These are phyloP conservation scores for Claviceps digitariae DNA, from an alignment of 2,329 filamentous ascomycete species.

Conservation along the genomic window DNA sequence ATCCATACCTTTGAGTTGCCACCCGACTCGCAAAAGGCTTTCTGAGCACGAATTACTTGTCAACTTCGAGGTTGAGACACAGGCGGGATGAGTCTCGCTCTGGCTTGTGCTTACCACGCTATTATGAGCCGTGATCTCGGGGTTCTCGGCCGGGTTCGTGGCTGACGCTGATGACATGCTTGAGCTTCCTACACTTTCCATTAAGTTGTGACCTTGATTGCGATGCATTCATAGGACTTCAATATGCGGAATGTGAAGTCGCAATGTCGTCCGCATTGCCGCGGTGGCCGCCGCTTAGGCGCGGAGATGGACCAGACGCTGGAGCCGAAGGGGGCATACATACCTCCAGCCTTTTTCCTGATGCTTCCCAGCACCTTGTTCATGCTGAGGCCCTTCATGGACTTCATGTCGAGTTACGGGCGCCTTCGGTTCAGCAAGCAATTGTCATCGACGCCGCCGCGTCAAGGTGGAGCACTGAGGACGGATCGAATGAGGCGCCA, in stretches of 20 bases:
- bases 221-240: neutral
- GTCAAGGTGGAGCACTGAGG: neutral
- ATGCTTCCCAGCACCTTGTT: slow-evolving; percentile 44
- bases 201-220: neutral
- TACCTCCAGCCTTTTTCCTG: slow-evolving; percentile 30
- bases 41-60: slow-evolving; percentile 33
- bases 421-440: neutral
- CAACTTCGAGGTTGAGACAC: slow-evolving; percentile 6
- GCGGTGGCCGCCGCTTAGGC: neutral
- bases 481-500: neutral
- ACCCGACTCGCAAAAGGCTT: slow-evolving; percentile 68
- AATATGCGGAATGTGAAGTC: neutral
- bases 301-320: neutral
- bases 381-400: slow-evolving; percentile 40
- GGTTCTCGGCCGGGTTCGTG: slow-evolving; percentile 37
- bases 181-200: neutral
- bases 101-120: slow-evolving; percentile 43
- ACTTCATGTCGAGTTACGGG: slow-evolving; percentile 19
- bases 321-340: neutral
- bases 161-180: slow-evolving; percentile 10
- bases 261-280: no score
- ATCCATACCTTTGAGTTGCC: slow-evolving; percentile 39
- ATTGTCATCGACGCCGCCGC: neutral
- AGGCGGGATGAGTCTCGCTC: neutral
- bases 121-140: slow-evolving; percentile 51